phyloP scores from a whole-genome alignment of 2,329 filamentous ascomycete genomes.

The Mollisiaceae sp. region DNA sequence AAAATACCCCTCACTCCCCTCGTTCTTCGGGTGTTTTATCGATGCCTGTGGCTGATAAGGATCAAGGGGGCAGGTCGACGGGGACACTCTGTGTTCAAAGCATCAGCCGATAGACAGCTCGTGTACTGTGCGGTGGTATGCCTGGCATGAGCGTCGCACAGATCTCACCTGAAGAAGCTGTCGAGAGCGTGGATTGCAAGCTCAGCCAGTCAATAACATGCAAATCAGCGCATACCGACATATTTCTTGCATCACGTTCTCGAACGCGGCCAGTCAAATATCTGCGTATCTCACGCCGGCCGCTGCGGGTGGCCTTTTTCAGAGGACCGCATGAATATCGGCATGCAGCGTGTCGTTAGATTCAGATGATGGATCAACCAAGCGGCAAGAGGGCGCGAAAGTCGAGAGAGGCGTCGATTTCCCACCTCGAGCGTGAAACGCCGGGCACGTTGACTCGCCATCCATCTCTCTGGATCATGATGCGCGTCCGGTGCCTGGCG shows the following conservation, averaged over 20 bases:
- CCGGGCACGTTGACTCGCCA: constrained; percentile 26
- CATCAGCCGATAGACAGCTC: not conserved
- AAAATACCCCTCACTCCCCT: constrained; percentile 4
- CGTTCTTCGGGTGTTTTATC: constrained; percentile 10
- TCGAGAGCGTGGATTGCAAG: constrained; percentile 7
- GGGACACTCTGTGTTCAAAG: constrained; percentile 8
- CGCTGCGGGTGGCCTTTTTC: constrained; percentile 28
- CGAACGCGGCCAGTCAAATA: constrained; percentile 26
- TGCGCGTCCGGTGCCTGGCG: constrained; percentile 25
- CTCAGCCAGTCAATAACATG: constrained; percentile 16
- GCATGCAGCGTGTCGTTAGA: constrained; percentile 33
- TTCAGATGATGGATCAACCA: constrained; percentile 3
- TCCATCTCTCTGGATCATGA: constrained; percentile 22
- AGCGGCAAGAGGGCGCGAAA: not conserved
- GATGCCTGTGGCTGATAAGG: not conserved
- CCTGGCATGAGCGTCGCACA: constrained; percentile 2
- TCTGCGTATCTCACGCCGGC: constrained; percentile 18
- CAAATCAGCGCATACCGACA: constrained; percentile 17
- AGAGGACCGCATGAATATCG: constrained; percentile 36
- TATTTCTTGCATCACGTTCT: constrained; percentile 23
- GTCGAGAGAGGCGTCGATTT: too few species aligned
- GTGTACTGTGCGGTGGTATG: too few species aligned
- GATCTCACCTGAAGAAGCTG: constrained; percentile 3
- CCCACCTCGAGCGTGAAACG: constrained; percentile 23
- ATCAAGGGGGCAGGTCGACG: not conserved